A percentile compares a stretch with the other conserved stretches of the same genome.
phyloP scores from a whole-genome alignment of 2,329 filamentous ascomycete species.

The Rhynchosporium graminicola region DNA sequence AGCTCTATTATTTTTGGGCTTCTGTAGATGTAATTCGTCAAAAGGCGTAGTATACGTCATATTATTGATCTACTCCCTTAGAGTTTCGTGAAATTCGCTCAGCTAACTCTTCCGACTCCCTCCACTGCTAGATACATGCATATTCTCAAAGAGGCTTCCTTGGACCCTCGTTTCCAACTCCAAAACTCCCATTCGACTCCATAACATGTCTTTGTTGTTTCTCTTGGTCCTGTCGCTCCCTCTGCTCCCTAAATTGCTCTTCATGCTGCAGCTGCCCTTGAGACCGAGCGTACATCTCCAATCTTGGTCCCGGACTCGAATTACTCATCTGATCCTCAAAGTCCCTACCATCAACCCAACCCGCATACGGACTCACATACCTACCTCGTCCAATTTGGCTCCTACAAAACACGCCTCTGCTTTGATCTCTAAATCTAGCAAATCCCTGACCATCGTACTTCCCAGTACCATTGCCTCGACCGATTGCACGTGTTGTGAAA shows the following conservation, averaged over 20 bases:
- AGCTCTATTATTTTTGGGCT: too few relatives aligned
- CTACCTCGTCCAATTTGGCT: background rate
- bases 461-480: background rate
- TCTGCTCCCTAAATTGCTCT: too few relatives aligned
- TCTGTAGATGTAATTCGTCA: too few relatives aligned
- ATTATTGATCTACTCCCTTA: too few relatives aligned
- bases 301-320: background rate
- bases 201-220: too few relatives aligned
- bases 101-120: too few relatives aligned
- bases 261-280: background rate
- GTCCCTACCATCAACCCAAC: conserved; percentile 7
- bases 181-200: too few relatives aligned
- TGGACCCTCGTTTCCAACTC: background rate
- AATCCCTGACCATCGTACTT: background rate
- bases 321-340: conserved; percentile 4
- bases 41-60: too few relatives aligned
- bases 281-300: background rate
- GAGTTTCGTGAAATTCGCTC: too few relatives aligned
- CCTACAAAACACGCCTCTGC: background rate
- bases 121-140: too few relatives aligned
- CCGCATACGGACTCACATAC: conserved; percentile 13
- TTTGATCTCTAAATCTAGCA: background rate
- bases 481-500: background rate
- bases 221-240: too few relatives aligned
- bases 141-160: background rate